These are phyloP conservation scores for Exophiala viscosa DNA, from an alignment of 2,329 filamentous ascomycete species.

Conservation along the genomic window DNA sequence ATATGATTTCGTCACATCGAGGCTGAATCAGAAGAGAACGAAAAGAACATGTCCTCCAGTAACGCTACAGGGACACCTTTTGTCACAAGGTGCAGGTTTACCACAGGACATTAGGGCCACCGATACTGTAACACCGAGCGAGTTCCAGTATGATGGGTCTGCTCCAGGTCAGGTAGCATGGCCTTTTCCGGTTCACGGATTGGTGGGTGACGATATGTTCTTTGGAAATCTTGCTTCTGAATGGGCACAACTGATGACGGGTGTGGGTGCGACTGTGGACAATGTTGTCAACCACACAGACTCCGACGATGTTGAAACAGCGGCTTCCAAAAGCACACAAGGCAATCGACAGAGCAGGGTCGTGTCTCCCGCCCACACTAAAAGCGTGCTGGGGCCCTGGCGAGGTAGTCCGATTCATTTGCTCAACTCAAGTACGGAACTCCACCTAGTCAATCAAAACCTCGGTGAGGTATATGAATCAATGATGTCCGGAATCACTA, in stretches of 20 bases:
- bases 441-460: constrained; percentile 11
- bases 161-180: not conserved
- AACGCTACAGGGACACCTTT: not conserved
- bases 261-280: not conserved
- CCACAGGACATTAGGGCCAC: too few relatives aligned
- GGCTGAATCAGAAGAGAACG: constrained; percentile 5
- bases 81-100: not conserved
- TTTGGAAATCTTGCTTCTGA: constrained; percentile 14
- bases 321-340: not conserved
- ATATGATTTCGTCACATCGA: constrained; percentile 15
- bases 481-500: constrained; percentile 20
- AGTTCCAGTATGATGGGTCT: not conserved
- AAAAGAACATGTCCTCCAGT: not conserved
- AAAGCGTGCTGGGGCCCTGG: constrained; percentile 6
- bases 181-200: not conserved
- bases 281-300: not conserved
- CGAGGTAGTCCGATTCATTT: constrained; percentile 15
- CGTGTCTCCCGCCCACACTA: not conserved
- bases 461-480: constrained; percentile 16
- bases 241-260: constrained; percentile 6
- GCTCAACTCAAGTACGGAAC: constrained; percentile 17
- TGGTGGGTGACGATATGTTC: constrained; percentile 11
- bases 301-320: not conserved
- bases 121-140: not conserved
- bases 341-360: not conserved